Evolutionary conservation across 2,329 filamentous ascomycete genomes (phyloP).

Genomic region (Cladophialophora exuberans): DNA sequence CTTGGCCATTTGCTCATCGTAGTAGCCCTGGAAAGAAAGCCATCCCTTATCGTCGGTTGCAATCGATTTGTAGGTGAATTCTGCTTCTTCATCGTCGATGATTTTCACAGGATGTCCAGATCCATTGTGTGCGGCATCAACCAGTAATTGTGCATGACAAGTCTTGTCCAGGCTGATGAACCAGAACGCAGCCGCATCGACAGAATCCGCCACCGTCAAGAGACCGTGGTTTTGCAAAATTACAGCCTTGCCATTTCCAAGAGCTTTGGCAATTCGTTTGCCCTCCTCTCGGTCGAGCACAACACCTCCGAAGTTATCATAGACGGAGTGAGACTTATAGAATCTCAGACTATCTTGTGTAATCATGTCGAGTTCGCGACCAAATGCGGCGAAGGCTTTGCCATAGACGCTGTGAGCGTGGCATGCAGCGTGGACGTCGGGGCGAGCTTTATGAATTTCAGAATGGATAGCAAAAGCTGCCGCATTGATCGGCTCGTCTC

Average conservation of each 20-base stretch:
- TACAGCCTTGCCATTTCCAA: conserved; percentile 43
- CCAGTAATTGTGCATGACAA: not conserved
- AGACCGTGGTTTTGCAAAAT: conserved; percentile 47
- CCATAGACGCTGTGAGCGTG: conserved; percentile 48
- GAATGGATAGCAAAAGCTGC: conserved; percentile 53
- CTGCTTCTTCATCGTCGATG: no score
- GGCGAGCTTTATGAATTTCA: conserved; percentile 59
- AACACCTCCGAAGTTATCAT: conserved; percentile 40
- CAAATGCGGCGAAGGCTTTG: conserved; percentile 53
- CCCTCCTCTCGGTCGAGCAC: conserved; percentile 44
- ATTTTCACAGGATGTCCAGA: no score
- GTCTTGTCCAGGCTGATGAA: not conserved
- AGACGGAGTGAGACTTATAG: conserved; percentile 31
- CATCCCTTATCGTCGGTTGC: no score
- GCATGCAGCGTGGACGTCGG: conserved; percentile 47
- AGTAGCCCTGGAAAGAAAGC: no score
- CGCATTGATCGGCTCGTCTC: conserved; percentile 49
- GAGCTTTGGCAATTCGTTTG: conserved; percentile 39
- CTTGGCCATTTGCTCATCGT: no score
- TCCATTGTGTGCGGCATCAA: not conserved
- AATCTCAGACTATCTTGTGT: conserved; percentile 53
- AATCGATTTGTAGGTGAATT: no score
- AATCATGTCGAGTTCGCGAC: conserved; percentile 50
- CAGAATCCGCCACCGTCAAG: conserved; percentile 43
- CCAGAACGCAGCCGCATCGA: conserved; percentile 40